These are phyloP conservation scores for Sporobolomyces phaffii DNA, from an alignment of 768 basidiomycete species.

Conservation along the genomic window DNA sequence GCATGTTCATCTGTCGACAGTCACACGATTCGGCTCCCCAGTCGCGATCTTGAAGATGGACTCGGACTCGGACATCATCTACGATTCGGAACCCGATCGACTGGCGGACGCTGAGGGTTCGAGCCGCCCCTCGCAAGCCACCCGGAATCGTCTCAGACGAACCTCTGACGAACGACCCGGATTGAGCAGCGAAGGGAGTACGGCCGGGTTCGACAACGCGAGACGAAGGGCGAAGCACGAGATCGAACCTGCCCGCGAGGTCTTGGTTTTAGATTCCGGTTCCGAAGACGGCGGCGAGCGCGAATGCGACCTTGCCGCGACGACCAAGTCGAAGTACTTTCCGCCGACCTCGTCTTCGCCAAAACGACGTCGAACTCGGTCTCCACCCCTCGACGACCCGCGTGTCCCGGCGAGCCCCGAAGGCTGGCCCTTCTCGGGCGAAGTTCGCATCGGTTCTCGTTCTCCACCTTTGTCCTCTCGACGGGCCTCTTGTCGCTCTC, in stretches of 20 bases:
- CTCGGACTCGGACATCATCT: slow-evolving; percentile 7
- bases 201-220: not conserved
- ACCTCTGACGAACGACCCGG: slow-evolving; percentile 2
- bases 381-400: not conserved
- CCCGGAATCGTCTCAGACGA: not conserved
- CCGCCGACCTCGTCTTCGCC: not conserved
- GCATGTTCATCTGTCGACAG: too few relatives aligned
- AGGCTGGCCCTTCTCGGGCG: slow-evolving; percentile 6
- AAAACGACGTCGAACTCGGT: not conserved
- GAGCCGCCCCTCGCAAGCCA: not conserved
- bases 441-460: slow-evolving; percentile 5
- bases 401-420: not conserved
- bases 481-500: not conserved
- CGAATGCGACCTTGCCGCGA: too few relatives aligned
- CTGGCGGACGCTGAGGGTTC: not conserved
- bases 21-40: too few relatives aligned
- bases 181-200: not conserved
- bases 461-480: not conserved
- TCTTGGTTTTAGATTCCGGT: slow-evolving; percentile 6
- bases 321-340: not conserved
- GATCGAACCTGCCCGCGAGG: not conserved
- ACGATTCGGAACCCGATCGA: slow-evolving; percentile 28
- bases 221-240: not conserved
- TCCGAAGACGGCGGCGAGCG: not conserved
- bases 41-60: not conserved